Evolutionary conservation across 257 asterid species (phyloP), one percentile per base, ranked within the genome.

Genomic region (Marsdenia floribunda): DNA sequence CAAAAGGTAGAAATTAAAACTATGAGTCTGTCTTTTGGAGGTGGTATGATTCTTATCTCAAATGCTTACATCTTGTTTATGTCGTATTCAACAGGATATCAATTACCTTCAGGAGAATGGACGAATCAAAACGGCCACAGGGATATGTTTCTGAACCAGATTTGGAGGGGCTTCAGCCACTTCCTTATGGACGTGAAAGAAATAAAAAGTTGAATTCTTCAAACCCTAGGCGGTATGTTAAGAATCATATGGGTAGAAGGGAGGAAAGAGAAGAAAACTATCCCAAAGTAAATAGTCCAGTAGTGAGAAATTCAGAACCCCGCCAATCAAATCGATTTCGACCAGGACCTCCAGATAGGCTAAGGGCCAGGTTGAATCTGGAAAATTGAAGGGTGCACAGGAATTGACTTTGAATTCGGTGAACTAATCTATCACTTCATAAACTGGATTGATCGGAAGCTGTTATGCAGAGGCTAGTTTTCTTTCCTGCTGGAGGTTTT

Each of bases 31-130:
- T 44, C 5, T 22, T 68, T 65, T 72, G 54, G 47, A n/a, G 29
- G 24, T 40, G 24, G 6, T 46, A 19, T n/a, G 40, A 24, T 33
- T 1, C 11, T 16, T 47, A 68, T 18, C 24, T 58, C 50, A 46
- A 71, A 72, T 44, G 71, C 77, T 72, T 19, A 79, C 46, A 47
- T 35, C 13, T 63, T 68, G 24, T 42, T 15, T 19, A 63, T 70
- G 3, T 47, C 1, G 40, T 37, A 46, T 63, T 71, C 42, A 60
- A 12, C 82, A 94, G 97, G 90, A 94, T 94, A 77, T 94, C 97
- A 53, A 89, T 94, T 72, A 94, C 99, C 18, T 94, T 94, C 77
- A 84, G 97, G 81, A 92, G 83, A 83, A 94, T 94, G 97, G 97
- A 88, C 50, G 93, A 84, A 61, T 69, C 86, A 9, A 92, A 88